Conservation (phyloP, 2,329 filamentous ascomycete species). For the Botryotinia narcissicola region DNA sequence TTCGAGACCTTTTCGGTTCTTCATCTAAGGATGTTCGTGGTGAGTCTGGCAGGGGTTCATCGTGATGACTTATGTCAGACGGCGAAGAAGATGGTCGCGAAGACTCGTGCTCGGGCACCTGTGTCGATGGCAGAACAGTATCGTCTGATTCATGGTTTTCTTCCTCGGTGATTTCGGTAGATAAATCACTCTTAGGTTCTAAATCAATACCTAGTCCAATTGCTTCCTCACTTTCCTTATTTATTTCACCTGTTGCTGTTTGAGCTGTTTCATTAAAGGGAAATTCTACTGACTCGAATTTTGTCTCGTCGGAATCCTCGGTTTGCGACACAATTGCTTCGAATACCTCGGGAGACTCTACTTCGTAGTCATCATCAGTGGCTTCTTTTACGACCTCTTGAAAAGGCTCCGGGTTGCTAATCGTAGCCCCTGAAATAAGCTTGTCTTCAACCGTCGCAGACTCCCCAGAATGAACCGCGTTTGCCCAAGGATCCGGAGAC, state of each 20-base stretch:
- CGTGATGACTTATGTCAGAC: conserved; percentile 35
- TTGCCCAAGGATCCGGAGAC: conserved; percentile 37
- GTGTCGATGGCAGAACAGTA: conserved; percentile 16
- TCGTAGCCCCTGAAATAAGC: background rate
- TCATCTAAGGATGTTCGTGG: conserved; percentile 39
- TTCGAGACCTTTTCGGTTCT: conserved; percentile 28
- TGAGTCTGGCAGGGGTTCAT: conserved; percentile 34
- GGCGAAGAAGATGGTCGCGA: conserved; percentile 36
- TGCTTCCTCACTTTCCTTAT: background rate
- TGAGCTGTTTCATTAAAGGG: background rate
- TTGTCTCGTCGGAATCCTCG: background rate
- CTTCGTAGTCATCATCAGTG: background rate
- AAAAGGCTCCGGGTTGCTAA: background rate
- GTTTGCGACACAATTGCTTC: background rate
- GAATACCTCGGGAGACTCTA: background rate
- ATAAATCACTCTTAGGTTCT: background rate
- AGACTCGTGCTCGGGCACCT: conserved; percentile 25
- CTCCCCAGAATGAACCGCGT: background rate
- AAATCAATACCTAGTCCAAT: background rate
- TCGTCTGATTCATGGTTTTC: conserved; percentile 7
- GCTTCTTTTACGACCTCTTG: background rate
- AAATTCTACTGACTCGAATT: background rate
- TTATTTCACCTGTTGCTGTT: too few species aligned
- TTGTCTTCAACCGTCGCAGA: background rate
- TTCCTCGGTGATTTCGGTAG: background rate